phyloP scores from a whole-genome alignment of 2,329 filamentous ascomycete genomes.

The Talaromyces atroroseus region DNA sequence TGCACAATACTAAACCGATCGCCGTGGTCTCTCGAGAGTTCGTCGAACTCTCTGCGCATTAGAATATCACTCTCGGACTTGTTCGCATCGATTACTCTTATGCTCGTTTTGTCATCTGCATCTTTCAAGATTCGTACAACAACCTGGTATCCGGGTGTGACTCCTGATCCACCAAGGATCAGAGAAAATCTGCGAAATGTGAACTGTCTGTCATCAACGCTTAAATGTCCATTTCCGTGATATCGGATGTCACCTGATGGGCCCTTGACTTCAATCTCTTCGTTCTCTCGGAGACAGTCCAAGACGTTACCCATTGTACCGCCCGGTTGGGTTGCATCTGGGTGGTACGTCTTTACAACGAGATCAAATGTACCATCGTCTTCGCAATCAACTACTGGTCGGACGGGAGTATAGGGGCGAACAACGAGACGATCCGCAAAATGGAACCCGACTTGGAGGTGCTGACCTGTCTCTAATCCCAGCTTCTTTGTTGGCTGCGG shows the following conservation, averaged over 20 bases:
- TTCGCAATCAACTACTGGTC: conserved; percentile 38
- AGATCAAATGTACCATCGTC: conserved; percentile 46
- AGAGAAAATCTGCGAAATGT: conserved; percentile 44
- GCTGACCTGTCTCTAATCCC: conserved; percentile 48
- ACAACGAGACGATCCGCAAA: conserved; percentile 48
- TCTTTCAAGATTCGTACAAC: neutral
- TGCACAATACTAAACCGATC: conserved; percentile 43
- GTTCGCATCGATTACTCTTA: conserved; percentile 46
- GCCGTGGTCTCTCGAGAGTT: conserved; percentile 32
- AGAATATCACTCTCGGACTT: conserved; percentile 46
- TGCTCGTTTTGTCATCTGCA: conserved; percentile 30
- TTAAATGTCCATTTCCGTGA: conserved; percentile 43
- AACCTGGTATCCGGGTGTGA: conserved; percentile 50
- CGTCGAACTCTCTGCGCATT: conserved; percentile 39
- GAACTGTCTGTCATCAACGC: conserved; percentile 37
- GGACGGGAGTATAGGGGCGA: conserved; percentile 48
- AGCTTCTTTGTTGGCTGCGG: conserved; percentile 38
- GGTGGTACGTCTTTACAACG: conserved; percentile 50
- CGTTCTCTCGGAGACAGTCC: conserved; percentile 45
- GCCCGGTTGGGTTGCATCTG: conserved; percentile 43
- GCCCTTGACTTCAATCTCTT: conserved; percentile 49
- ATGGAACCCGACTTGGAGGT: conserved; percentile 51
- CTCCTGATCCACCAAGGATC: conserved; percentile 47
- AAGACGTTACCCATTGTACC: conserved; percentile 52
- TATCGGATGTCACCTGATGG: conserved; percentile 50